Percentiles rank a stretch among this genome's conserved stretches.
These are phyloP conservation scores for Coprinopsis strossmayeri DNA, from an alignment of 768 basidiomycete species.

Conservation along the genomic window DNA sequence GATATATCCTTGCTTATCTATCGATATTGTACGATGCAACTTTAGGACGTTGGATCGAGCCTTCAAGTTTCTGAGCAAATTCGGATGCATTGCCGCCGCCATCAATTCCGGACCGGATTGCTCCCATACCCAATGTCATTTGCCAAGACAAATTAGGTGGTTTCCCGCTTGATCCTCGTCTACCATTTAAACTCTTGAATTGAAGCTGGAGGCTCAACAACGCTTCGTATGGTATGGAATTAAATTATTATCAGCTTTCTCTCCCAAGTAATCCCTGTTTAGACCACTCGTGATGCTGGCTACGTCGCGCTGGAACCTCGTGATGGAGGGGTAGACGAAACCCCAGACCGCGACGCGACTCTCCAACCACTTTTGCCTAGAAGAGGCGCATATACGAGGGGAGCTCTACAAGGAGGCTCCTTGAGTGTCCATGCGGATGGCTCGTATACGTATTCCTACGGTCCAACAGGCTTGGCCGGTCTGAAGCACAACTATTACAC, in stretches of 20 bases:
- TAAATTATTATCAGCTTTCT: neutral
- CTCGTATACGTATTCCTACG: conserved; percentile 64
- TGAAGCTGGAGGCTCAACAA: neutral
- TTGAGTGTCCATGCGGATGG: conserved; percentile 30
- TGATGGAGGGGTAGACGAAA: neutral
- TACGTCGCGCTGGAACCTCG: conserved; percentile 7
- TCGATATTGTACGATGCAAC: too few relatives aligned
- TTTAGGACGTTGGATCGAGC: too few relatives aligned
- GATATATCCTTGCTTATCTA: too few relatives aligned
- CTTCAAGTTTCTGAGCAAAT: too few relatives aligned
- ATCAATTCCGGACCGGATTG: too few relatives aligned
- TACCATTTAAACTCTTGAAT: too few relatives aligned
- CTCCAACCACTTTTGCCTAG: neutral
- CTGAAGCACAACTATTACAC: conserved; percentile 60
- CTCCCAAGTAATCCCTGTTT: neutral
- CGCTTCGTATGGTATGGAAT: neutral
- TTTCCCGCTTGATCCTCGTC: too few relatives aligned
- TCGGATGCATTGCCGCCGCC: too few relatives aligned
- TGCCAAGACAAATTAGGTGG: too few relatives aligned
- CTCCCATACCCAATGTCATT: too few relatives aligned
- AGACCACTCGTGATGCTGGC: conserved; percentile 7
- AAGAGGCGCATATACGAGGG: neutral
- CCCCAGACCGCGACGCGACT: neutral
- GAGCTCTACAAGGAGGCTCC: conserved; percentile 18
- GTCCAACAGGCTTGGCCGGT: conserved; percentile 61